Evolutionary conservation across 495 filamentous ascomycete species (phyloP).

Genomic region (Elasticomyces elasticus): DNA sequence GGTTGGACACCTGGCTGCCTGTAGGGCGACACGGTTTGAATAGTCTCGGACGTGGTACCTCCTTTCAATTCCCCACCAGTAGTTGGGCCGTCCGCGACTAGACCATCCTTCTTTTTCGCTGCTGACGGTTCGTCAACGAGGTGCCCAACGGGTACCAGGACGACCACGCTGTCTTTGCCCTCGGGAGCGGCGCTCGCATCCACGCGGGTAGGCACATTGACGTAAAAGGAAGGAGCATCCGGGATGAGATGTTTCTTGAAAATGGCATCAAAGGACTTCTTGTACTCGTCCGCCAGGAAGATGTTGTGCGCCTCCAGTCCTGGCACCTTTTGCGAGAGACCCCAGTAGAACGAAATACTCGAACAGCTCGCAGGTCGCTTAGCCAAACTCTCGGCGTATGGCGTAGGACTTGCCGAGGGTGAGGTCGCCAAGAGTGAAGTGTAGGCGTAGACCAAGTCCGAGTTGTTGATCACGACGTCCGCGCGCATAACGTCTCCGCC

Average conservation of each 20-base stretch:
- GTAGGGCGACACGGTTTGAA: slow-evolving; percentile 2
- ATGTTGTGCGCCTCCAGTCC: slow-evolving; percentile 61
- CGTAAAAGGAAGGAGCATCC: slow-evolving; percentile 56
- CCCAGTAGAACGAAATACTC: slow-evolving; percentile 68
- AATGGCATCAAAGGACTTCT: slow-evolving; percentile 58
- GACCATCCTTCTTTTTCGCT: no score
- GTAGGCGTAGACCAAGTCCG: slow-evolving; percentile 62
- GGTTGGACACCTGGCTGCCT: slow-evolving; percentile 4
- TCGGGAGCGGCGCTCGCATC: slow-evolving; percentile 54
- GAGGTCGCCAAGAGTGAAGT: slow-evolving; percentile 40
- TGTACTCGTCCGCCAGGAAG: slow-evolving; percentile 60
- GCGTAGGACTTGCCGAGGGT: slow-evolving; percentile 14
- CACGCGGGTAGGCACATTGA: slow-evolving; percentile 58
- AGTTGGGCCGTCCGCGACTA: no score
- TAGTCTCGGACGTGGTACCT: no score
- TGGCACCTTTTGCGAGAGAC: slow-evolving; percentile 44
- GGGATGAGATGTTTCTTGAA: slow-evolving; percentile 57
- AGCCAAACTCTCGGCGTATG: slow-evolving; percentile 40
- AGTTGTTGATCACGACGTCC: slow-evolving; percentile 56
- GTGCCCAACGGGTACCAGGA: slow-evolving; percentile 59
- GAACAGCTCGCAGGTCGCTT: slow-evolving; percentile 49
- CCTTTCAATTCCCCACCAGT: no score
- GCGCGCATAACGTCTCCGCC: slow-evolving; percentile 44
- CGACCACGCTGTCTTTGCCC: slow-evolving; percentile 51
- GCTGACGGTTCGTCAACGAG: slow-evolving; percentile 30